phyloP scores from a whole-genome alignment of 768 basidiomycete genomes.

The Mycena kentingensis region DNA sequence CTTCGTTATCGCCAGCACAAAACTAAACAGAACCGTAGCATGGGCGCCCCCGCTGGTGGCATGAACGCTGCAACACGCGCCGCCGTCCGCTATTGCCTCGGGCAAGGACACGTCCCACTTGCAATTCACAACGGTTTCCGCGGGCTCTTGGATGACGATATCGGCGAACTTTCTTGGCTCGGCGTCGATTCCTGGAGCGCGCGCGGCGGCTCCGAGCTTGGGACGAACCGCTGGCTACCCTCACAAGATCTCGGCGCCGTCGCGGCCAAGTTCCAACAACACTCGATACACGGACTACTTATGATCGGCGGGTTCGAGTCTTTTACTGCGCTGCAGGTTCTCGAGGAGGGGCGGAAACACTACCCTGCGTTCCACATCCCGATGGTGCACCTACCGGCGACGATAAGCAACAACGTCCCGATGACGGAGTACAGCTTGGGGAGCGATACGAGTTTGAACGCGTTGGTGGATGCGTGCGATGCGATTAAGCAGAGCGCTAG shows the following conservation, averaged over 20 bases:
- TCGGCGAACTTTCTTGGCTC: slow-evolving; percentile 90
- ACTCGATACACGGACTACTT: slow-evolving; percentile 74
- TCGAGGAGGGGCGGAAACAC: slow-evolving; percentile 77
- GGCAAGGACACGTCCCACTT: slow-evolving; percentile 90
- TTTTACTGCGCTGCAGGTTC: slow-evolving; percentile 73
- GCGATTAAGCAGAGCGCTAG: slow-evolving; percentile 98
- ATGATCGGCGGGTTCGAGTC: slow-evolving; percentile 98
- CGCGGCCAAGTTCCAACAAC: slow-evolving; percentile 89
- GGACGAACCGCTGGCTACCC: slow-evolving; percentile 91
- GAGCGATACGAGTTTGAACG: slow-evolving; percentile 96
- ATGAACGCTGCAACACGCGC: slow-evolving; percentile 99
- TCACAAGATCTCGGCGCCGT: slow-evolving; percentile 84
- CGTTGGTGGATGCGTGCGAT: slow-evolving; percentile 95
- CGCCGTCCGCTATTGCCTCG: slow-evolving; percentile 89
- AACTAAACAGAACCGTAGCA: slow-evolving; percentile 46
- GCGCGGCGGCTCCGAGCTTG: slow-evolving; percentile 95
- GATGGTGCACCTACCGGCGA: slow-evolving; percentile 94
- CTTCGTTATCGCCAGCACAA: slow-evolving; percentile 1
- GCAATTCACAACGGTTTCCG: slow-evolving; percentile 96
- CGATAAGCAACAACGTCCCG: slow-evolving; percentile 97
- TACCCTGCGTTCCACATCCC: slow-evolving; percentile 96
- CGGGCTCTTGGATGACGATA: slow-evolving; percentile 87
- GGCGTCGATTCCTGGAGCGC: slow-evolving; percentile 96
- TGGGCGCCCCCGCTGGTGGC: slow-evolving; percentile 96
- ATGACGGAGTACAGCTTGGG: slow-evolving; percentile 96